Evolutionary conservation across 164 flowering plant species (phyloP).

Genomic region (Kalanchoe fedtschenkoi): DNA sequence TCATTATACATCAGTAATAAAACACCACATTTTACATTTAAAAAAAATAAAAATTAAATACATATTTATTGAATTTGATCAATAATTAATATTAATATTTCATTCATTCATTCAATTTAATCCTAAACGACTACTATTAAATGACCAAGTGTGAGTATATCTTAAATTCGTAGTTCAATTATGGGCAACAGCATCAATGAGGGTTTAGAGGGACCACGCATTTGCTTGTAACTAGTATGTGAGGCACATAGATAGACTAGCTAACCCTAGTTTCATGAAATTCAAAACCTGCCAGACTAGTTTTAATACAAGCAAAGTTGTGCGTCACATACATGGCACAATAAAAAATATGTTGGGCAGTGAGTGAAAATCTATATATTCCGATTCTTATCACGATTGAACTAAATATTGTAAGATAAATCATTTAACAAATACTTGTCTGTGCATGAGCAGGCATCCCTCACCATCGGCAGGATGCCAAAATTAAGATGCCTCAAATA

Average conservation of each 20-base stretch:
- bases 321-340: neutral
- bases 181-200: neutral
- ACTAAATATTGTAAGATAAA: neutral
- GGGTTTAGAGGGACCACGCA: neutral
- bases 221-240: neutral
- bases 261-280: neutral
- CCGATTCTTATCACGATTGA: neutral
- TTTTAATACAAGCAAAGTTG: neutral
- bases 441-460: too few species aligned
- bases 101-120: too few species aligned
- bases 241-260: neutral
- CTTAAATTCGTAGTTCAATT: neutral
- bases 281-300: neutral
- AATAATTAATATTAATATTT: too few species aligned
- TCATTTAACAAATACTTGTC: neutral
- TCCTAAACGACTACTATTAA: too few species aligned
- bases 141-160: too few species aligned
- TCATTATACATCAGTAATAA: too few species aligned
- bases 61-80: too few species aligned
- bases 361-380: neutral
- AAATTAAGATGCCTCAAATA: neutral
- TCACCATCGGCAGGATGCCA: too few species aligned
- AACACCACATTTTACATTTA: too few species aligned
- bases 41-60: too few species aligned
- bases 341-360: neutral